Conservation (phyloP, 139 green algal genomes). For the Medakamo hakoo region DNA sequence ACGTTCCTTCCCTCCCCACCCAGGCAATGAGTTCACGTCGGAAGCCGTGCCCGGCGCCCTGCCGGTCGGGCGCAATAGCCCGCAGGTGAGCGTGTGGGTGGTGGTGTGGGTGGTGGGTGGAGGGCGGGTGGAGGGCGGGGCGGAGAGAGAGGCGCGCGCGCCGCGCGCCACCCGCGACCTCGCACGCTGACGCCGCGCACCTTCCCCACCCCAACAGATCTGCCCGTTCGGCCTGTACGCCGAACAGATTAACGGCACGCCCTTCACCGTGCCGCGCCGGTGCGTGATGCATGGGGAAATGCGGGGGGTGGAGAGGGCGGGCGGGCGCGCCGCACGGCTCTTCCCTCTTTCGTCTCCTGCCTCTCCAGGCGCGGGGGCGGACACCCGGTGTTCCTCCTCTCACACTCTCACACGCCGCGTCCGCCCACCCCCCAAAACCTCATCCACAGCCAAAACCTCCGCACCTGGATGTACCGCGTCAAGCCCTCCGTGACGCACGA, state of each 20-base stretch:
- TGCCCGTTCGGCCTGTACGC: constrained; percentile 80
- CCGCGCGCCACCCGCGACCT: background rate
- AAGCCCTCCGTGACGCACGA: constrained; percentile 74
- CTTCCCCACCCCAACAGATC: constrained; percentile 9
- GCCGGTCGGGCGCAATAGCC: constrained; percentile 77
- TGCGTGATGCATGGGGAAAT: too few species aligned
- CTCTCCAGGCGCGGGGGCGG: too few species aligned
- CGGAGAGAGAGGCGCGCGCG: background rate
- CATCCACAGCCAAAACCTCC: constrained; percentile 32
- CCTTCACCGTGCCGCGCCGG: constrained; percentile 76
- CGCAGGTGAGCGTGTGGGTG: constrained; percentile 29
- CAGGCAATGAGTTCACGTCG: constrained; percentile 68
- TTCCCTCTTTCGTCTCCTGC: background rate
- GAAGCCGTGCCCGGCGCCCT: constrained; percentile 75
- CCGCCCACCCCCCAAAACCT: background rate
- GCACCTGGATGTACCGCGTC: constrained; percentile 87
- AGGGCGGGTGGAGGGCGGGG: background rate
- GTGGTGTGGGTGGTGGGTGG: too few species aligned
- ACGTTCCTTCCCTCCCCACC: background rate
- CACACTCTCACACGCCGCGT: too few species aligned
- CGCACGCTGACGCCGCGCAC: background rate
- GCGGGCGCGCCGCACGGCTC: background rate
- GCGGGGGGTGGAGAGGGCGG: too few species aligned
- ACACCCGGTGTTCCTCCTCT: too few species aligned
- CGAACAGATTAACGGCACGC: constrained; percentile 80